Percentiles rank a stretch among this genome's conserved stretches.
These are phyloP conservation scores for Xerocomus brunneocitrinus DNA, from an alignment of 768 basidiomycete species.

Conservation along the genomic window DNA sequence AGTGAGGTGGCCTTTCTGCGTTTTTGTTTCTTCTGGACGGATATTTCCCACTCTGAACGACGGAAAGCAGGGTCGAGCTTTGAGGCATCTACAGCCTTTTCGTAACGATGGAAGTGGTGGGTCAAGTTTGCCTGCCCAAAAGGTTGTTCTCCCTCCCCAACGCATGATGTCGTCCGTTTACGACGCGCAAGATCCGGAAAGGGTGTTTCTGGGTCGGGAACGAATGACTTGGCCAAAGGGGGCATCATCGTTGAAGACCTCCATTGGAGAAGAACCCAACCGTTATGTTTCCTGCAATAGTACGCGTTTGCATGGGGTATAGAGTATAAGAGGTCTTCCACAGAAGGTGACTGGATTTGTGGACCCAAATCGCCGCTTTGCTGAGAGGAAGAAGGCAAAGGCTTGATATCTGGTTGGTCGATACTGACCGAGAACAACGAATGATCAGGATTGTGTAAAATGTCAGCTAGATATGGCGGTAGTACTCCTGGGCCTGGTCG, in stretches of 20 bases:
- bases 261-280: conserved; percentile 76
- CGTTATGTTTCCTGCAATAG: conserved; percentile 78
- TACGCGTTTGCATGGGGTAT: conserved; percentile 81
- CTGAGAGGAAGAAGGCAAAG: conserved; percentile 14
- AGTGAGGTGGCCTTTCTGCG: conserved; percentile 48
- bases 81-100: conserved; percentile 62
- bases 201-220: conserved; percentile 34
- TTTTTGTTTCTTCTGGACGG: conserved; percentile 46
- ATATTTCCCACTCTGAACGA: conserved; percentile 57
- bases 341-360: conserved; percentile 41
- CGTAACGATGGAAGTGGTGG: conserved; percentile 80
- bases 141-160: conserved; percentile 45
- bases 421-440: conserved; percentile 60
- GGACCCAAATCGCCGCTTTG: conserved; percentile 15
- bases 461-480: conserved; percentile 61
- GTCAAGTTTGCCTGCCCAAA: conserved; percentile 53
- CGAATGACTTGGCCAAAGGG: conserved; percentile 55
- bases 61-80: conserved; percentile 60
- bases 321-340: conserved; percentile 60
- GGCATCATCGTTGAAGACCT: conserved; percentile 58
- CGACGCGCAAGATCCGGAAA: conserved; percentile 57
- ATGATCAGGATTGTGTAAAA: conserved; percentile 69
- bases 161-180: conserved; percentile 46
- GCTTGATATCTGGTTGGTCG: conserved; percentile 31
- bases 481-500: conserved; percentile 72